Percentiles rank a stretch among this genome's conserved stretches.
These are phyloP conservation scores for Kitagawia praeruptora DNA, from an alignment of 129 eudicot species.

Conservation along the genomic window DNA sequence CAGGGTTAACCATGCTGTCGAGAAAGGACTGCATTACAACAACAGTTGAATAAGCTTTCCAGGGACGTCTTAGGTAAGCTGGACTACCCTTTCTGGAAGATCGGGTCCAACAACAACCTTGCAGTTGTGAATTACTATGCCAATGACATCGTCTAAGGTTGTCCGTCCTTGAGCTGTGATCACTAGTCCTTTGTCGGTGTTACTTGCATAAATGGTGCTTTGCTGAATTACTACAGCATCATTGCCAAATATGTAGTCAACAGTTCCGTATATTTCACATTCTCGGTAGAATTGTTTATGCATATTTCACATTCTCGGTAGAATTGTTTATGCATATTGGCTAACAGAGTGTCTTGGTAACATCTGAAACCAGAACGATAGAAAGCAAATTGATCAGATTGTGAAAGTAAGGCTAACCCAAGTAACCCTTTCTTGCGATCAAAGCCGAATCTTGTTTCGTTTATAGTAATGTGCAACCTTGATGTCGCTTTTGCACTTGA, in stretches of 20 bases:
- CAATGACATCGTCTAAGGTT: background rate
- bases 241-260: background rate
- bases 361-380: background rate
- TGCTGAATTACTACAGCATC: background rate
- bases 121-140: background rate
- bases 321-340: background rate
- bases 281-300: background rate
- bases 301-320: background rate
- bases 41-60: background rate
- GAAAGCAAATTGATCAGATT: background rate
- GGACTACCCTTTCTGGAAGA: background rate
- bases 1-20: background rate
- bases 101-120: background rate
- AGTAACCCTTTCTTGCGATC: no score
- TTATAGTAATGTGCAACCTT: no score
- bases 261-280: background rate
- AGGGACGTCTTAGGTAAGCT: conserved; percentile 2
- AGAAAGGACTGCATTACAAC: background rate
- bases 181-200: background rate
- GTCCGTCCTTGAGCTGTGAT: background rate
- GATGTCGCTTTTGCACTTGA: no score
- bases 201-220: background rate
- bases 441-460: no score
- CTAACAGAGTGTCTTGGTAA: background rate
- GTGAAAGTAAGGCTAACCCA: background rate